Percentiles rank a stretch among this genome's conserved stretches.
These are phyloP conservation scores for Rhizophagus clarus DNA, from an alignment of 192 early-diverging fungal species.

Conservation along the genomic window DNA sequence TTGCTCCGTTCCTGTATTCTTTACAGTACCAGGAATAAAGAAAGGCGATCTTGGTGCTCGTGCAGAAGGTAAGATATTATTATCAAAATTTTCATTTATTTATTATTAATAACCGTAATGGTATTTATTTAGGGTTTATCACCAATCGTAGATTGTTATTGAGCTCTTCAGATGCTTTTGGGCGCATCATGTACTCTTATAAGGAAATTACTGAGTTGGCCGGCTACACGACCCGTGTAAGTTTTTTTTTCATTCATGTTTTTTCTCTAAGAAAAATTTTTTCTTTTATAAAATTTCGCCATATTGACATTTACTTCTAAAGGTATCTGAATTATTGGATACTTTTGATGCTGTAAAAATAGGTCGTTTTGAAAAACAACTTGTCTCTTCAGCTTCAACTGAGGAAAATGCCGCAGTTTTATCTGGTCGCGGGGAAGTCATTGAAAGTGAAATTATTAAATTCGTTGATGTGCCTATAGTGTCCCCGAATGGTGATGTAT, in stretches of 20 bases:
- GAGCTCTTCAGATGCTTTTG: slow-evolving; percentile 78
- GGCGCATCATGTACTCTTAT: slow-evolving; percentile 91
- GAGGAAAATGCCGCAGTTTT: slow-evolving; percentile 58
- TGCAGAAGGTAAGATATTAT: slow-evolving; percentile 51
- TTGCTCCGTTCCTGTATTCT: slow-evolving; percentile 88
- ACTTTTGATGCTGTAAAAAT: slow-evolving; percentile 87
- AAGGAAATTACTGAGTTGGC: slow-evolving; percentile 94
- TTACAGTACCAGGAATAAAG: slow-evolving; percentile 46
- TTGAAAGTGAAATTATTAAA: slow-evolving; percentile 80
- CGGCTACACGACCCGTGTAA: slow-evolving; percentile 88
- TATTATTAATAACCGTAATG: neutral
- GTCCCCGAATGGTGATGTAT: slow-evolving; percentile 92
- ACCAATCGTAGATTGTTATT: slow-evolving; percentile 77
- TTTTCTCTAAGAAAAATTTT: neutral
- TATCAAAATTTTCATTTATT: neutral
- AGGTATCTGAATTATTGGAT: slow-evolving; percentile 76
- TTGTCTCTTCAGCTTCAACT: slow-evolving; percentile 59
- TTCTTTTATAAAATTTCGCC: neutral
- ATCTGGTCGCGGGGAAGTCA: slow-evolving; percentile 63
- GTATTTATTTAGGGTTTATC: slow-evolving; percentile 58
- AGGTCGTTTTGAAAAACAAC: slow-evolving; percentile 75
- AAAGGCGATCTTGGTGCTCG: slow-evolving; percentile 46
- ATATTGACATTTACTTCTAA: neutral
- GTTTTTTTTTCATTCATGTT: neutral
- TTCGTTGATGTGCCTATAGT: slow-evolving; percentile 93